Percentiles rank a stretch among this genome's conserved stretches.
Evolutionary conservation across 2,329 filamentous ascomycete genomes (phyloP).

Genomic region (Aspergillus luchuensis): DNA sequence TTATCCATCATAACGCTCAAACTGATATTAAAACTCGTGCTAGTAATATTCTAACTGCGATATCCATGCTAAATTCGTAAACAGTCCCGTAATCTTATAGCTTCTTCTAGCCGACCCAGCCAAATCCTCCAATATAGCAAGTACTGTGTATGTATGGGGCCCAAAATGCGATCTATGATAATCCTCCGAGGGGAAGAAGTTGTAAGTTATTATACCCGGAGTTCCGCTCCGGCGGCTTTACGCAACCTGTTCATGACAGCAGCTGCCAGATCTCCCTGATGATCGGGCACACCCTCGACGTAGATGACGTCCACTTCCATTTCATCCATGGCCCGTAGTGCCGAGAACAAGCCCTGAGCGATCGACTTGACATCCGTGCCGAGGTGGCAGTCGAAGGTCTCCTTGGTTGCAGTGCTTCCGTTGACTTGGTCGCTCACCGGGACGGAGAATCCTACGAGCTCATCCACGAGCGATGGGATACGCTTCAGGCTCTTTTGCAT

Average conservation of each 20-base stretch:
- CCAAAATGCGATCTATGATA: constrained; percentile 10
- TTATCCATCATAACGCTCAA: too few species aligned
- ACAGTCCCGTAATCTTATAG: constrained; percentile 6
- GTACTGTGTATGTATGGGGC: neutral
- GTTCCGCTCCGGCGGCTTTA: constrained; percentile 68
- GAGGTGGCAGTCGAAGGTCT: constrained; percentile 69
- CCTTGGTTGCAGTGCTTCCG: constrained; percentile 25
- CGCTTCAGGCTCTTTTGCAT: constrained; percentile 25
- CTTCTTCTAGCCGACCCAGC: neutral
- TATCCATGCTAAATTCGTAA: constrained; percentile 8
- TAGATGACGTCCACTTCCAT: constrained; percentile 79
- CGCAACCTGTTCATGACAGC: constrained; percentile 83
- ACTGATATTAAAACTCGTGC: too few species aligned
- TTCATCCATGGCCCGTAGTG: constrained; percentile 80
- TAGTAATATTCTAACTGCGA: neutral
- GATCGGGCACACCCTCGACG: constrained; percentile 79
- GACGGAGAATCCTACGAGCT: constrained; percentile 31
- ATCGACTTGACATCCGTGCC: constrained; percentile 72
- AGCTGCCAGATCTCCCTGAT: constrained; percentile 75
- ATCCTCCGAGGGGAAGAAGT: neutral
- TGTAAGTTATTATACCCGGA: constrained; percentile 44
- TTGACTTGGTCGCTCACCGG: constrained; percentile 28
- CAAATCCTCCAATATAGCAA: neutral
- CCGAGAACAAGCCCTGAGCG: constrained; percentile 84
- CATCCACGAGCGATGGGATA: constrained; percentile 29